Percentiles rank a stretch among this genome's conserved stretches.
phyloP scores from a whole-genome alignment of 176 grass and related monocot species.

The Bolboschoenus planiculmis region DNA sequence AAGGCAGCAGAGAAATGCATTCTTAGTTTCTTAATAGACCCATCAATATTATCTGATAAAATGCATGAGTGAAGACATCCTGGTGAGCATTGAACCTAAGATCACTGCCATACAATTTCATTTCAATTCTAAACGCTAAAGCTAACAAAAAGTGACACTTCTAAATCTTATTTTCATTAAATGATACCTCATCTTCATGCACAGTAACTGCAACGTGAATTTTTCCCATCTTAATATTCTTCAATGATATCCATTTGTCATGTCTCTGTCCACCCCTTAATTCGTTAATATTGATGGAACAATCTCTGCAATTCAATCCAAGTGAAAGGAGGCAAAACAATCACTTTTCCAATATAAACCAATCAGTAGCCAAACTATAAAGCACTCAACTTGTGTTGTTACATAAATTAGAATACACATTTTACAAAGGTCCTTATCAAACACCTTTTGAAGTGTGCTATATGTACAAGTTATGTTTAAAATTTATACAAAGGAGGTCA shows the following conservation, averaged over 20 bases:
- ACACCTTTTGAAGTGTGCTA: too few relatives aligned
- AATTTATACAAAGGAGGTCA: not conserved
- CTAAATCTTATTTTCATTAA: not conserved
- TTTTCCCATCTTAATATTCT: slow-evolving; percentile 86
- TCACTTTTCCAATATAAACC: not conserved
- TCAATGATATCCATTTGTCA: slow-evolving; percentile 75
- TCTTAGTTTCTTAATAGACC: not conserved
- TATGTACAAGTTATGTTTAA: not conserved
- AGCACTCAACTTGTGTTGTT: not conserved
- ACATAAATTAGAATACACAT: too few relatives aligned
- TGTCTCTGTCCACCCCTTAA: slow-evolving; percentile 79
- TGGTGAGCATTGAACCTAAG: not conserved
- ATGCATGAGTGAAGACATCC: not conserved
- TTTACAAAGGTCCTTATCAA: too few relatives aligned
- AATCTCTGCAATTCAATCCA: slow-evolving; percentile 35
- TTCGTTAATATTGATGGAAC: slow-evolving; percentile 65
- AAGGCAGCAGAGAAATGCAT: not conserved
- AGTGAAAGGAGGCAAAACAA: not conserved
- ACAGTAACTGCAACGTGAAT: slow-evolving; percentile 80
- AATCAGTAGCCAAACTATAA: not conserved
- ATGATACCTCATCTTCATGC: slow-evolving; percentile 50
- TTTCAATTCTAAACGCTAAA: not conserved
- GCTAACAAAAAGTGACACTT: not conserved
- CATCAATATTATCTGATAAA: not conserved
- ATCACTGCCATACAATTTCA: not conserved